Conservation (phyloP, 495 filamentous ascomycete species). For the Amphirosellinia nigrospora region DNA sequence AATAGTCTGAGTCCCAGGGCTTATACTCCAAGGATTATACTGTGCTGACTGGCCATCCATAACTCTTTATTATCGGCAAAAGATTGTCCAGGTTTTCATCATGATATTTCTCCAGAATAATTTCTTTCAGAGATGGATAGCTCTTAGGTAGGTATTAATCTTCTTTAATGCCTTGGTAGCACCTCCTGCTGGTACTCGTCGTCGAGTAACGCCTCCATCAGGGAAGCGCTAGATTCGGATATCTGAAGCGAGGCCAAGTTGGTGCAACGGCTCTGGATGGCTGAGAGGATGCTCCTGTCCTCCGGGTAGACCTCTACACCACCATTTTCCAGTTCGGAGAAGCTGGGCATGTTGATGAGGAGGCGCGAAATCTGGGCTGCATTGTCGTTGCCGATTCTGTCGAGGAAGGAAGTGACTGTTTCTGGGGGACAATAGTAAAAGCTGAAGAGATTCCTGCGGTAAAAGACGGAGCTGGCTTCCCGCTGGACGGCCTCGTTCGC, state of each 20-base stretch:
- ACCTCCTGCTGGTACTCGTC: background rate
- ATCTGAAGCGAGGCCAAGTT: background rate
- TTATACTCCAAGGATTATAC: too few species aligned
- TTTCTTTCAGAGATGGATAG: background rate
- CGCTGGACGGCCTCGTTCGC: background rate
- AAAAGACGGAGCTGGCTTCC: slow-evolving; percentile 7
- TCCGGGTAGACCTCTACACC: too few species aligned
- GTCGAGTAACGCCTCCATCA: rapidly evolving
- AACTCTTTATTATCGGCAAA: background rate
- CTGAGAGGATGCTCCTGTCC: background rate
- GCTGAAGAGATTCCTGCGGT: background rate
- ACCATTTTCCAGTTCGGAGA: background rate
- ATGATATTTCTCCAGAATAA: background rate
- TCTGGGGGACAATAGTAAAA: background rate
- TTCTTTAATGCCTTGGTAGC: background rate
- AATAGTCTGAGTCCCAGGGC: background rate
- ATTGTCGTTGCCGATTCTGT: background rate
- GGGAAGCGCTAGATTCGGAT: background rate
- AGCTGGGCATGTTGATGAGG: background rate
- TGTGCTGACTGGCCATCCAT: background rate
- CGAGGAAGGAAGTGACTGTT: background rate
- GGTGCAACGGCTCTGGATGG: background rate
- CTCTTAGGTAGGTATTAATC: background rate
- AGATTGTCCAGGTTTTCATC: background rate
- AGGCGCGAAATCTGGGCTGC: background rate